A percentile compares a stretch with the other conserved stretches of the same genome.
These are phyloP conservation scores for Calonectria pteridis DNA, from an alignment of 2,329 filamentous ascomycete species.

Conservation along the genomic window DNA sequence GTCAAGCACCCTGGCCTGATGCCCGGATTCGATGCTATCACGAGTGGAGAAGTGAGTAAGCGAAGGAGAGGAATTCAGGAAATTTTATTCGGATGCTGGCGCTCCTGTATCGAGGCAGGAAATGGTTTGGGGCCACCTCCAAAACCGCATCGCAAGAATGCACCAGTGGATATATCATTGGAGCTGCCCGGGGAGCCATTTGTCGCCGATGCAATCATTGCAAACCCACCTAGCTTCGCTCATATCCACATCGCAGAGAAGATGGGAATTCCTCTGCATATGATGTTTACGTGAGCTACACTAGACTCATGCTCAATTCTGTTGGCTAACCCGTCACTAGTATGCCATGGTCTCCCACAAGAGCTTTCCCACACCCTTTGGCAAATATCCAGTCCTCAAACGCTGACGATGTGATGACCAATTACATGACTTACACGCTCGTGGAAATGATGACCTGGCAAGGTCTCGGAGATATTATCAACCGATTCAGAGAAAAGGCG, in stretches of 20 bases:
- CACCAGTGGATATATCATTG: conserved; percentile 56
- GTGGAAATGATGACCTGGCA: conserved; percentile 96
- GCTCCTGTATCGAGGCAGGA: conserved; percentile 84
- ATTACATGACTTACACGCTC: conserved; percentile 85
- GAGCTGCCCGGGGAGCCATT: conserved; percentile 71
- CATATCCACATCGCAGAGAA: conserved; percentile 83
- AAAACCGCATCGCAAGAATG: conserved; percentile 60
- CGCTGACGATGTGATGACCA: conserved; percentile 81
- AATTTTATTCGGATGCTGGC: conserved; percentile 88
- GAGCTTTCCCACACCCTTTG: conserved; percentile 87
- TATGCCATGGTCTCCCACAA: conserved; percentile 92
- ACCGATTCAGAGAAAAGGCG: conserved; percentile 81
- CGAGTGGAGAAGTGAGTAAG: conserved; percentile 81
- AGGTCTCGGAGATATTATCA: conserved; percentile 90
- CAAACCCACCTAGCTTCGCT: conserved; percentile 82
- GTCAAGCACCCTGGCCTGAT: conserved; percentile 89
- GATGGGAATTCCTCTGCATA: conserved; percentile 79
- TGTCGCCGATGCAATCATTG: conserved; percentile 85
- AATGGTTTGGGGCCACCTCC: conserved; percentile 69
- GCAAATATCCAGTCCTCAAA: conserved; percentile 84
- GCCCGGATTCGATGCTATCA: conserved; percentile 83
- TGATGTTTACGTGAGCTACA: conserved; percentile 86
- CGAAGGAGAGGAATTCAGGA: conserved; percentile 80
- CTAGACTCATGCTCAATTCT: neutral
- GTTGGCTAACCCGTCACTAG: conserved; percentile 58